Evolutionary conservation across 768 basidiomycete species (phyloP).

Genomic region (Gelatoporia subvermispora): DNA sequence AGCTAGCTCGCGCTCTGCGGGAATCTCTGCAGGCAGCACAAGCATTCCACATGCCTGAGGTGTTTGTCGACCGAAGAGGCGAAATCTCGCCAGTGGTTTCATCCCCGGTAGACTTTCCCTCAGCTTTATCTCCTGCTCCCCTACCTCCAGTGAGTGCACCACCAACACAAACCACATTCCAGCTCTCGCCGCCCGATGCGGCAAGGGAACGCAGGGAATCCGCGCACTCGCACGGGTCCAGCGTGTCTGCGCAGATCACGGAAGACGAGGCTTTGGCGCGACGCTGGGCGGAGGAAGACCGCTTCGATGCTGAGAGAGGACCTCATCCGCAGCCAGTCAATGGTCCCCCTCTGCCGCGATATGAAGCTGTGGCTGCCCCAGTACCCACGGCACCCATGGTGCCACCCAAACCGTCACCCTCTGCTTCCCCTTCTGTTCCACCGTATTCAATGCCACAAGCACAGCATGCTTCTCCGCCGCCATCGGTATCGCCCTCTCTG

Average conservation of each 20-base stretch:
- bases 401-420: background rate
- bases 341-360: background rate
- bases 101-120: background rate
- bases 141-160: background rate
- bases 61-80: background rate
- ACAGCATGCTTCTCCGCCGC: too few species aligned
- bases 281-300: slow-evolving; percentile 31
- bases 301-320: background rate
- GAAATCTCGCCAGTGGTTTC: background rate
- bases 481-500: too few species aligned
- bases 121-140: background rate
- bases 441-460: background rate
- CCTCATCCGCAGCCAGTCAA: background rate
- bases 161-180: too few species aligned
- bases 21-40: slow-evolving; percentile 34
- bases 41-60: background rate
- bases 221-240: background rate
- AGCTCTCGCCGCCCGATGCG: background rate
- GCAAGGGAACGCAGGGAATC: background rate
- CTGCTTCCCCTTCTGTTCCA: background rate
- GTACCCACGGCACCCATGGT: background rate
- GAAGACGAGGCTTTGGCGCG: slow-evolving; percentile 45
- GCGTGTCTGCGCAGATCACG: slow-evolving; percentile 13
- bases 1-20: slow-evolving; percentile 59
- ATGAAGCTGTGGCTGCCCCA: background rate